Percentiles rank a stretch among this genome's conserved stretches.
These are phyloP conservation scores for Pythium apleroticum DNA, from an alignment of 352 stramenopile species.

Conservation along the genomic window DNA sequence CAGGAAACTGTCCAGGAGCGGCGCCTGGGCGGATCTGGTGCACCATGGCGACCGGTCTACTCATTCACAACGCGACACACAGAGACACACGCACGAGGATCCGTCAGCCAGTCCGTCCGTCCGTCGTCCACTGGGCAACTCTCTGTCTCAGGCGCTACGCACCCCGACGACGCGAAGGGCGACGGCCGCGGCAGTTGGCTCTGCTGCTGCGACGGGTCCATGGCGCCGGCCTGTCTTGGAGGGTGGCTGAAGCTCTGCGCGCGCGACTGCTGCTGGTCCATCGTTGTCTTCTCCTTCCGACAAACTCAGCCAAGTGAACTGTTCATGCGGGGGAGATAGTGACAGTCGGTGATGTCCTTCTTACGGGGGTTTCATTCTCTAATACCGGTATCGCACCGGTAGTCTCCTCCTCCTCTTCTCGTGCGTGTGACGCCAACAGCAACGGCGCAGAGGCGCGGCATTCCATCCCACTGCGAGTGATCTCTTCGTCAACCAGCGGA, in stretches of 20 bases:
- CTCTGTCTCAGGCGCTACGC: neutral
- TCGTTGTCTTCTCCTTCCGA: neutral
- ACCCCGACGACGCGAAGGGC: conserved; percentile 23
- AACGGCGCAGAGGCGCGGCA: neutral
- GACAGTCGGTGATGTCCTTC: no score
- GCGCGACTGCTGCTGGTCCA: conserved; percentile 3
- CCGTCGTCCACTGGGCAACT: neutral
- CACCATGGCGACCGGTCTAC: conserved; percentile 35
- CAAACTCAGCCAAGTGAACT: conserved; percentile 1
- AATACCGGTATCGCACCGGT: neutral
- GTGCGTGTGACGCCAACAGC: neutral
- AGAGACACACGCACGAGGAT: neutral
- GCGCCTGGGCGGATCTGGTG: conserved; percentile 29
- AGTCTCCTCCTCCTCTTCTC: neutral
- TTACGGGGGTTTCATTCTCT: no score
- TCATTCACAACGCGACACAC: neutral
- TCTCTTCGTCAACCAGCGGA: conserved; percentile 3
- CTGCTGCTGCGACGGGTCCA: neutral
- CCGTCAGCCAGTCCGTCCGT: neutral
- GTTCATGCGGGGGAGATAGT: no score
- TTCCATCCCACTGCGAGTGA: neutral
- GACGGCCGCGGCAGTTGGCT: conserved; percentile 12
- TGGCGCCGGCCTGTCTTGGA: neutral
- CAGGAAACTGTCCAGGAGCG: conserved; percentile 30
- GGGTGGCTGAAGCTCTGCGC: conserved; percentile 14